These are phyloP conservation scores for Moesziomyces antarcticus DNA, from an alignment of 1,284 basidiomycete species.

Conservation along the genomic window DNA sequence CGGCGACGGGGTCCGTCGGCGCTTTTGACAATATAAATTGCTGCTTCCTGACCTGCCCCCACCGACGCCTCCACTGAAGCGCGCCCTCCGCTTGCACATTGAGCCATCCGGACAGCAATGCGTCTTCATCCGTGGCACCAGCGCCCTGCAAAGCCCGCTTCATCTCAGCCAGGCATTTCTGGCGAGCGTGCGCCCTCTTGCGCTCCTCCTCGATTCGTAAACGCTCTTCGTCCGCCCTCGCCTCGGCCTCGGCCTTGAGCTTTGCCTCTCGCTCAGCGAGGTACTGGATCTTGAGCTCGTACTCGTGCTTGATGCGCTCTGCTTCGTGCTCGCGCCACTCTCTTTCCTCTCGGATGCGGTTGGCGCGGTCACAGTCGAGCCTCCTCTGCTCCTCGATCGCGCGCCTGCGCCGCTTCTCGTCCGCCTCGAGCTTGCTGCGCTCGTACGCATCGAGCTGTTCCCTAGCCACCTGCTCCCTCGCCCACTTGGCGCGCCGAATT, in stretches of 20 bases:
- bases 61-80: conserved; percentile 20
- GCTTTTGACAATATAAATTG: conserved; percentile 10
- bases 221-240: conserved; percentile 7
- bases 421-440: conserved; percentile 32
- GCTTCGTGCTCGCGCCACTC: conserved; percentile 26
- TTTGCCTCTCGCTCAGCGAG: conserved; percentile 14
- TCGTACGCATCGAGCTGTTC: conserved; percentile 34
- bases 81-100: conserved; percentile 16
- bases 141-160: background rate
- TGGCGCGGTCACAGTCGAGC: conserved; percentile 10
- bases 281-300: conserved; percentile 19
- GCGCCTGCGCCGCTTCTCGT: conserved; percentile 16
- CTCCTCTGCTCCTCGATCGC: conserved; percentile 21
- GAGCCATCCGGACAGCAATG: conserved; percentile 18
- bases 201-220: conserved; percentile 5
- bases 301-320: conserved; percentile 17
- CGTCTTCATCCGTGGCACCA: background rate
- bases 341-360: conserved; percentile 13
- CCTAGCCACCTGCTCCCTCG: conserved; percentile 23
- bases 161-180: conserved; percentile 1
- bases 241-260: conserved; percentile 18
- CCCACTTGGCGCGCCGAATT: conserved; percentile 26
- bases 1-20: conserved; percentile 4
- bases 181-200: background rate
- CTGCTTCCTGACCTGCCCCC: conserved; percentile 7